Conservation (phyloP, 768 basidiomycete genomes). For the Aureoboletus auriporus region DNA sequence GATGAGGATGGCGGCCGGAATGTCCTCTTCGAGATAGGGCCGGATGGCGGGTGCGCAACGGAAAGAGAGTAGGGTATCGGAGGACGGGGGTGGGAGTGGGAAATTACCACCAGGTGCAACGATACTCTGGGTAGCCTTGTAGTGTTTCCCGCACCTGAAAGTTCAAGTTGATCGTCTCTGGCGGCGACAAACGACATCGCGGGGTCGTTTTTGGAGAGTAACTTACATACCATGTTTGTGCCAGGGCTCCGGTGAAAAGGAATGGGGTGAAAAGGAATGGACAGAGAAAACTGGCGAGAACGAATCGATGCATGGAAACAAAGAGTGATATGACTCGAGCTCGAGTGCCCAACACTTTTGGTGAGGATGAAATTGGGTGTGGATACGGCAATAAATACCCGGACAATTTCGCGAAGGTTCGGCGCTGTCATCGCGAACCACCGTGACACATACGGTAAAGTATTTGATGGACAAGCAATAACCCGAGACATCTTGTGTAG, state of each 20-base stretch:
- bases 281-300: conserved; percentile 5
- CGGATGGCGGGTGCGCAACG: conserved; percentile 56
- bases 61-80: conserved; percentile 48
- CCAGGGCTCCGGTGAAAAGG: conserved; percentile 14
- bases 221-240: conserved; percentile 28
- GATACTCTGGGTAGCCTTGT: conserved; percentile 40
- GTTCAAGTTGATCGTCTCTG: background rate
- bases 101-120: conserved; percentile 51
- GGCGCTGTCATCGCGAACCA: too few species aligned
- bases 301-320: conserved; percentile 12
- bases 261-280: conserved; percentile 13
- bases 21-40: conserved; percentile 58
- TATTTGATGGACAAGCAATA: too few species aligned
- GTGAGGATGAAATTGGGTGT: background rate
- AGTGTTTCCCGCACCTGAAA: conserved; percentile 55
- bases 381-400: background rate
- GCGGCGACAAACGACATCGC: background rate
- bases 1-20: conserved; percentile 44
- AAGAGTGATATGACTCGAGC: background rate
- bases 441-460: too few species aligned
- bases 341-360: too few species aligned
- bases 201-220: background rate
- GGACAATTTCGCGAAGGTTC: too few species aligned
- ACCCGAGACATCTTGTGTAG: too few species aligned
- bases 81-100: conserved; percentile 33